These are phyloP conservation scores for Akanthomyces lecanii DNA, from an alignment of 2,329 filamentous ascomycete genomes.

Conservation along the genomic window DNA sequence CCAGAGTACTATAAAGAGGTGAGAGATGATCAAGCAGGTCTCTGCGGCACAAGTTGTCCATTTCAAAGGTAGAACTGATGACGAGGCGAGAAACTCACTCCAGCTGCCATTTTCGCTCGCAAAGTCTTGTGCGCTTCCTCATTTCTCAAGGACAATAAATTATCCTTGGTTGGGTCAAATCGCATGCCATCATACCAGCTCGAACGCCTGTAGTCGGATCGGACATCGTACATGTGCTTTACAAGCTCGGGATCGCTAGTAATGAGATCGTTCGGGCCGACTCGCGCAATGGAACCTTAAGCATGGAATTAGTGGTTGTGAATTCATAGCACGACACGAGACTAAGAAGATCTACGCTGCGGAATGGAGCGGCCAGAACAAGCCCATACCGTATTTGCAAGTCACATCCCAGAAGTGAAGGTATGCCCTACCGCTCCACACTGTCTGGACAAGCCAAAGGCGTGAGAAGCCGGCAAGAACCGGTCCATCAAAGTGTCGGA, in stretches of 20 bases:
- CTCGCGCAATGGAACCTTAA: conserved; percentile 33
- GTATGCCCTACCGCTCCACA: conserved; percentile 30
- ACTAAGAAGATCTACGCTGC: too few species aligned
- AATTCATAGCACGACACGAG: too few species aligned
- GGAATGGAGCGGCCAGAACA: too few species aligned
- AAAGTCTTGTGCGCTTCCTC: conserved; percentile 40
- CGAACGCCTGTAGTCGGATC: conserved; percentile 32
- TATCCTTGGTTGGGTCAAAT: conserved; percentile 49
- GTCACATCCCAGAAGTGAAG: conserved; percentile 33
- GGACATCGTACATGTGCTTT: conserved; percentile 31
- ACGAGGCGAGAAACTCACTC: conserved; percentile 30
- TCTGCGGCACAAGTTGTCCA: too few species aligned
- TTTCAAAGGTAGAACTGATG: too few species aligned
- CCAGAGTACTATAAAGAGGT: conserved; percentile 38
- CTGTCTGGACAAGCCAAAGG: conserved; percentile 34
- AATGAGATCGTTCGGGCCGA: conserved; percentile 39
- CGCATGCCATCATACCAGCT: conserved; percentile 46
- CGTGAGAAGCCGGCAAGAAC: conserved; percentile 35
- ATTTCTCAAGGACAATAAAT: conserved; percentile 46
- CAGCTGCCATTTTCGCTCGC: conserved; percentile 46
- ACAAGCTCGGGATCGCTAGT: conserved; percentile 37
- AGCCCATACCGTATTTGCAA: conserved; percentile 32
- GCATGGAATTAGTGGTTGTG: too few species aligned
- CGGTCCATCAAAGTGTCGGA: conserved; percentile 40
- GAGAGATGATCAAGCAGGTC: background rate